phyloP scores from a whole-genome alignment of 306 rosid genomes.

The Betula pendula region DNA sequence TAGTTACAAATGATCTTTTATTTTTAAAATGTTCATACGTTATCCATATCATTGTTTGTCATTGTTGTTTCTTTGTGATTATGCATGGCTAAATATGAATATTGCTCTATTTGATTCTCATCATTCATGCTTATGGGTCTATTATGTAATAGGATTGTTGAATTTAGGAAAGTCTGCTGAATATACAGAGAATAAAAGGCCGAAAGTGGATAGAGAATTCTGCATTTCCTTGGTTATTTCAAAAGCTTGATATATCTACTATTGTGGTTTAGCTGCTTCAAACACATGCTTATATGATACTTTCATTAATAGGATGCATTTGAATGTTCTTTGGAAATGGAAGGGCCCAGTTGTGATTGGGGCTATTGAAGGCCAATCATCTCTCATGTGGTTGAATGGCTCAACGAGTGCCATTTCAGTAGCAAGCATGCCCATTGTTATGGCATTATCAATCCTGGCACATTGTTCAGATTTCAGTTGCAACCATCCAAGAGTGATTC shows the following conservation, averaged over 20 bases:
- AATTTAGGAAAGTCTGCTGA: background rate
- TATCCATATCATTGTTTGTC: background rate
- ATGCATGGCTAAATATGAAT: background rate
- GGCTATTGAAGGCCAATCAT: background rate
- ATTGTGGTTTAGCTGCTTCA: background rate
- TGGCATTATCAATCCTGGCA: background rate
- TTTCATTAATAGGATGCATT: background rate
- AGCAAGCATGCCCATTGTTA: background rate
- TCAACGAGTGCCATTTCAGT: background rate
- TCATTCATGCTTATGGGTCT: background rate
- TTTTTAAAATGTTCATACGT: background rate
- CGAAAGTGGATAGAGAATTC: background rate
- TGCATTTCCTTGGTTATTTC: background rate
- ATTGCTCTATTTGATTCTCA: background rate
- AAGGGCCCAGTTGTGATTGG: background rate
- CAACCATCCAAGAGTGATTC: background rate
- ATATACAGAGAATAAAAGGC: too few relatives aligned
- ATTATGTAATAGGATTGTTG: background rate
- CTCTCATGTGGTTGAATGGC: background rate
- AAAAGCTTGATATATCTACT: conserved; percentile 1
- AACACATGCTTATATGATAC: background rate
- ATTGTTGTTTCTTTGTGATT: background rate
- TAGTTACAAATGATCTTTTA: conserved; percentile 1
- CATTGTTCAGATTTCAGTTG: background rate
- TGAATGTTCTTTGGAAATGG: background rate